Conservation (phyloP, 805 yeast genomes). For the Maudiozyma bulderi region DNA sequence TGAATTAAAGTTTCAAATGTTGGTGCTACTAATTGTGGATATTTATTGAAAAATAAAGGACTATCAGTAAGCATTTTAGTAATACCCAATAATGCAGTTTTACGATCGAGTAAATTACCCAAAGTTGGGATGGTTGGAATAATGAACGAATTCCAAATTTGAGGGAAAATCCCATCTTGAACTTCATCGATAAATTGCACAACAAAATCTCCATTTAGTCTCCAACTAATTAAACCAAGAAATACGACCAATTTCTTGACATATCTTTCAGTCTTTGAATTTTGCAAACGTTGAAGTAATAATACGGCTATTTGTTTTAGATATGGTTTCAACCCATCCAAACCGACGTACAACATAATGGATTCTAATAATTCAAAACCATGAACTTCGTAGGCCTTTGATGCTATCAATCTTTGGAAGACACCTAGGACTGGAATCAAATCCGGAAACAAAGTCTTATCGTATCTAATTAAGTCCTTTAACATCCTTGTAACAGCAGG, state of each 20-base stretch:
- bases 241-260: slow-evolving; percentile 63
- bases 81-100: slow-evolving; percentile 43
- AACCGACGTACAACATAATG: slow-evolving; percentile 50
- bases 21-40: slow-evolving; percentile 33
- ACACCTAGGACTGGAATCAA: slow-evolving; percentile 84
- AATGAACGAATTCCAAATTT: slow-evolving; percentile 33
- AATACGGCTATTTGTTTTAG: slow-evolving; percentile 66
- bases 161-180: slow-evolving; percentile 51
- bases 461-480: slow-evolving; percentile 47
- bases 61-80: slow-evolving; percentile 35
- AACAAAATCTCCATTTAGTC: slow-evolving; percentile 42
- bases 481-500: slow-evolving; percentile 85
- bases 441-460: slow-evolving; percentile 30
- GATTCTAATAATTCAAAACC: slow-evolving; percentile 80
- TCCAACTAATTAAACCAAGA: slow-evolving; percentile 43
- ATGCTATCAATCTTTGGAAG: slow-evolving; percentile 86
- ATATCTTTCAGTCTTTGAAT: slow-evolving; percentile 72
- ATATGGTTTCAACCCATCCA: slow-evolving; percentile 40
- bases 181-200: slow-evolving; percentile 61
- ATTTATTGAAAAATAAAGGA: slow-evolving; percentile 31
- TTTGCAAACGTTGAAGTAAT: slow-evolving; percentile 70
- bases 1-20: slow-evolving; percentile 38
- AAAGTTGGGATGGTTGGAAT: slow-evolving; percentile 36
- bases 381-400: slow-evolving; percentile 66
- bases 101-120: slow-evolving; percentile 46